Conservation (phyloP, 306 rosid genomes). For the Sicyos baderoa region DNA sequence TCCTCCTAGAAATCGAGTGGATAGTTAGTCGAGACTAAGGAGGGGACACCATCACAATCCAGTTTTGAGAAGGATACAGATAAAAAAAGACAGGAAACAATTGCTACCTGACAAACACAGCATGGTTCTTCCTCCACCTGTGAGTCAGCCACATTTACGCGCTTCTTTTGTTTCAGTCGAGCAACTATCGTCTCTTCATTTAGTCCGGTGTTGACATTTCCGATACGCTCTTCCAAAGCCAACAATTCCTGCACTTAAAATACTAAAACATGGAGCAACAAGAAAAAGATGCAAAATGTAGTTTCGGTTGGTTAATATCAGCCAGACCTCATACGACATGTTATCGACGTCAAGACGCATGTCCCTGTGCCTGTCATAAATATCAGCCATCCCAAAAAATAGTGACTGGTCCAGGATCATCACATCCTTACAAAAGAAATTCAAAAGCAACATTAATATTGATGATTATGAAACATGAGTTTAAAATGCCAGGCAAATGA, state of each 20-base stretch:
- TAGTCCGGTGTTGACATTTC: constrained; percentile 85
- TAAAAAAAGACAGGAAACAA: background rate
- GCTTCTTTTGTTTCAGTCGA: constrained; percentile 49
- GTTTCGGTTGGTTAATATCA: background rate
- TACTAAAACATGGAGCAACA: background rate
- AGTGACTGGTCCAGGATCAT: constrained; percentile 87
- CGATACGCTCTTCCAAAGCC: constrained; percentile 95
- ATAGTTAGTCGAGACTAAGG: background rate
- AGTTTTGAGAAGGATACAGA: background rate
- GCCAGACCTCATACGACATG: constrained; percentile 87
- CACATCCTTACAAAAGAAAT: constrained; percentile 54
- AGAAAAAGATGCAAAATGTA: background rate
- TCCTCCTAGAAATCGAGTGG: constrained; percentile 49
- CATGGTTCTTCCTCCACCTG: constrained; percentile 75
- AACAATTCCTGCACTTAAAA: constrained; percentile 51
- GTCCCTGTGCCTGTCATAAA: constrained; percentile 84
- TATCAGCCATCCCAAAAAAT: constrained; percentile 76
- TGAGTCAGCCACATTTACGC: constrained; percentile 29
- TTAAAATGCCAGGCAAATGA: constrained; percentile 2
- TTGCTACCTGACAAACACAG: constrained; percentile 78
- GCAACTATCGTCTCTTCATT: constrained; percentile 56
- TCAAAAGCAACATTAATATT: background rate
- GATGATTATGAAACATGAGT: constrained; percentile 12
- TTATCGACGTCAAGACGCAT: constrained; percentile 97
- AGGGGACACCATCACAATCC: background rate